phyloP scores from a whole-genome alignment of 164 flowering plant genomes.

The Chloranthus sessilifolius region DNA sequence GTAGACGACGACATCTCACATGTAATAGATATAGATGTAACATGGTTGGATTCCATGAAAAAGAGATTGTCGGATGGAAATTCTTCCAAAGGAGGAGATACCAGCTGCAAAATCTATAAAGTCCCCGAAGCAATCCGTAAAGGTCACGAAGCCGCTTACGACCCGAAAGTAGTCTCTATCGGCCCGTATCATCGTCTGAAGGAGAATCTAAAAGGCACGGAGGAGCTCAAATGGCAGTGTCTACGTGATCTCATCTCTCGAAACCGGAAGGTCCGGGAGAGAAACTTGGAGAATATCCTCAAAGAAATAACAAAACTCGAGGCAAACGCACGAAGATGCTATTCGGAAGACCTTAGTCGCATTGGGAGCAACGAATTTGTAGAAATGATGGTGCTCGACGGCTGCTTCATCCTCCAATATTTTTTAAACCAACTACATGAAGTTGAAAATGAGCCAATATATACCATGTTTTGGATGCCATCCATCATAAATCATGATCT shows the following conservation, averaged over 20 bases:
- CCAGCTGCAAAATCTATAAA: too few relatives aligned
- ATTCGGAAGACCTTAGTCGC: neutral
- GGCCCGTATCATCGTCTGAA: constrained; percentile 1
- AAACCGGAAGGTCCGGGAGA: neutral
- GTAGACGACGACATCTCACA: too few relatives aligned
- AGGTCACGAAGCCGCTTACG: neutral
- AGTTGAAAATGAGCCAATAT: neutral
- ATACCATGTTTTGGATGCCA: neutral
- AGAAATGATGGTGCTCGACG: neutral
- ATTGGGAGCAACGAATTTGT: neutral
- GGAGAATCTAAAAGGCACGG: neutral
- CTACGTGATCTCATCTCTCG: neutral
- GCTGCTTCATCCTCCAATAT: neutral
- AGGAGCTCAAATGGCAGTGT: neutral
- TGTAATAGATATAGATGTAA: too few relatives aligned
- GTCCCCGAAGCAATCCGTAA: neutral
- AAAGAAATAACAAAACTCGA: neutral
- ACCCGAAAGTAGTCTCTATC: neutral
- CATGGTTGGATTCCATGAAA: too few relatives aligned
- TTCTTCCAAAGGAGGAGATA: too few relatives aligned
- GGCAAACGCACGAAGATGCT: neutral
- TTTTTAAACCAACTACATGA: neutral
- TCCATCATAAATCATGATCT: neutral
- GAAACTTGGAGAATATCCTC: neutral
- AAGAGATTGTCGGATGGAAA: too few relatives aligned